Percentiles rank a stretch among this genome's conserved stretches.
These are phyloP conservation scores for Zalaria sp. DNA, from an alignment of 2,329 filamentous ascomycete genomes.

Conservation along the genomic window DNA sequence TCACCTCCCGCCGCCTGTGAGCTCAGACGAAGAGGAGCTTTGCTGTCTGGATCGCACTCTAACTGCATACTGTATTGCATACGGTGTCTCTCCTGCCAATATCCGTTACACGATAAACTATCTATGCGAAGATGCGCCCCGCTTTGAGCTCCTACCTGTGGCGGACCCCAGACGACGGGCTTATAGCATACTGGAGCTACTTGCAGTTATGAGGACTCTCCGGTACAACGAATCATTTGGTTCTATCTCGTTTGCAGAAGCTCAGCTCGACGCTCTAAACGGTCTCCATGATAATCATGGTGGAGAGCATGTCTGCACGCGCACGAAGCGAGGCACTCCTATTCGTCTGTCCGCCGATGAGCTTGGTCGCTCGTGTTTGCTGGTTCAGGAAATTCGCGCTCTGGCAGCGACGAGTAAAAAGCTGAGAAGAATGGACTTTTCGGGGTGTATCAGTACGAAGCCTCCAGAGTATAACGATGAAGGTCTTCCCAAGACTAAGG, in stretches of 20 bases:
- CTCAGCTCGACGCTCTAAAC: slow-evolving; percentile 52
- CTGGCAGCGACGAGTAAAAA: slow-evolving; percentile 51
- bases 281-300: slow-evolving; percentile 46
- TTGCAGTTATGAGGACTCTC: slow-evolving; percentile 54
- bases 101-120: slow-evolving; percentile 50
- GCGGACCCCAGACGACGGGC: slow-evolving; percentile 33
- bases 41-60: slow-evolving; percentile 51
- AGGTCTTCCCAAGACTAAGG: slow-evolving; percentile 30
- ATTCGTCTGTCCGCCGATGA: slow-evolving; percentile 38
- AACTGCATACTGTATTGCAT: slow-evolving; percentile 55
- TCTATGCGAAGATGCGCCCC: slow-evolving; percentile 51
- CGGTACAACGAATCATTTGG: slow-evolving; percentile 58
- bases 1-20: slow-evolving; percentile 31
- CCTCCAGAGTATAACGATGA: slow-evolving; percentile 32
- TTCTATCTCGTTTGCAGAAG: slow-evolving; percentile 52
- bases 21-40: slow-evolving; percentile 44
- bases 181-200: slow-evolving; percentile 49
- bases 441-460: slow-evolving; percentile 43
- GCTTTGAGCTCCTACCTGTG: slow-evolving; percentile 49
- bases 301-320: slow-evolving; percentile 45
- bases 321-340: slow-evolving; percentile 43
- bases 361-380: slow-evolving; percentile 40
- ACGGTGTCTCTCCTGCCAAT: slow-evolving; percentile 51
- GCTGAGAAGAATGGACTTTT: slow-evolving; percentile 51
- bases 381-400: slow-evolving; percentile 56